Conservation (phyloP, 805 yeast genomes). For the Kluyveromyces aestuarii region DNA sequence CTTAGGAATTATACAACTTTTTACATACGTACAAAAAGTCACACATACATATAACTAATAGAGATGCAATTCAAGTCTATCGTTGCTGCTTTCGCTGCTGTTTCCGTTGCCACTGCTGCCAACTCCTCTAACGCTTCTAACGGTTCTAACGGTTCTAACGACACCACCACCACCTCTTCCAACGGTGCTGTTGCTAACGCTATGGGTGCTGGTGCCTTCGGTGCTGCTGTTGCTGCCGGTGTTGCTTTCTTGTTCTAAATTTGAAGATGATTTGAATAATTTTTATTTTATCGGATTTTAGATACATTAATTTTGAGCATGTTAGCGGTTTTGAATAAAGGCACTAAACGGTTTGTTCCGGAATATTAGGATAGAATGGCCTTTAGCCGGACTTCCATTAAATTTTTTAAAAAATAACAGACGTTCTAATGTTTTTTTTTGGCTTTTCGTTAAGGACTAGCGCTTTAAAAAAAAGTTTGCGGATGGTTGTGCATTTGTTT, state of each 20-base stretch:
- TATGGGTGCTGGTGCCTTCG: constrained; percentile 64
- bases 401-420: too few relatives aligned
- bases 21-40: too few relatives aligned
- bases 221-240: constrained; percentile 84
- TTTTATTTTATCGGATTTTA: neutral
- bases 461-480: neutral
- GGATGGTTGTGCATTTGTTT: neutral
- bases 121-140: constrained; percentile 36
- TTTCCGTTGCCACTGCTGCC: constrained; percentile 60
- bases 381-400: neutral
- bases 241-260: constrained; percentile 43
- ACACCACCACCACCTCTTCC: constrained; percentile 35
- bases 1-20: too few relatives aligned
- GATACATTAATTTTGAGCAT: neutral
- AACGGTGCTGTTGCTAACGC: constrained; percentile 47
- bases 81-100: constrained; percentile 61
- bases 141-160: constrained; percentile 36
- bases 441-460: neutral
- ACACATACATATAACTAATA: neutral
- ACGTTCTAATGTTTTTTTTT: neutral
- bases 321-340: neutral
- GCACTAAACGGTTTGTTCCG: neutral
- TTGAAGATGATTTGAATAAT: constrained; percentile 5
- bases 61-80: constrained; percentile 68
- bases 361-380: neutral